phyloP scores from a whole-genome alignment of 75 land plant genomes.

The Larix kaempferi region DNA sequence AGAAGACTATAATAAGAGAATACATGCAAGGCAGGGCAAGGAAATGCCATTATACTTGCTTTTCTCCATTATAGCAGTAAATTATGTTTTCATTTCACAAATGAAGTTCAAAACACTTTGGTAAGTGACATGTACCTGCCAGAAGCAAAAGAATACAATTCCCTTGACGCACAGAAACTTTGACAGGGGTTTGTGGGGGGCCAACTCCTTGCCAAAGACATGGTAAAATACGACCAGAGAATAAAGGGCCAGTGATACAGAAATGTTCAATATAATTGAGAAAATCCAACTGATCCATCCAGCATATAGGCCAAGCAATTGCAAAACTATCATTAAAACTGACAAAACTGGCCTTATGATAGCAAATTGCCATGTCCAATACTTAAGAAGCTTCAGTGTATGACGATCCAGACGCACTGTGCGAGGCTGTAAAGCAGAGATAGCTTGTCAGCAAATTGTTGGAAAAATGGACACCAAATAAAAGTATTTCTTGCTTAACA shows the following conservation, averaged over 20 bases:
- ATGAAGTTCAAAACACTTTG: not conserved
- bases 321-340: constrained; percentile 67
- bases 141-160: constrained; percentile 98
- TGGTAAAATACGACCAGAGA: constrained; percentile 89
- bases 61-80: not conserved
- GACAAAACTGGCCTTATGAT: constrained; percentile 84
- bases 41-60: not conserved
- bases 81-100: not conserved
- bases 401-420: constrained; percentile 67
- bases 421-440: constrained; percentile 57
- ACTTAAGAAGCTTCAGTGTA: constrained; percentile 72
- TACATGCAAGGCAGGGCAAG: constrained; percentile 3
- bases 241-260: constrained; percentile 89
- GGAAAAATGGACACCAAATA: not conserved
- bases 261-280: constrained; percentile 76
- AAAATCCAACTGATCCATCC: constrained; percentile 78
- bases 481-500: not conserved
- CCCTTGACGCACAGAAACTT: constrained; percentile 98
- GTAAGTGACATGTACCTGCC: constrained; percentile 79
- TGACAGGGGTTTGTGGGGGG: constrained; percentile 89
- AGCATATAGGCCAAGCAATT: constrained; percentile 71
- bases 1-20: not conserved
- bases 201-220: constrained; percentile 87
- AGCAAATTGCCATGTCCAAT: constrained; percentile 99
- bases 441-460: not conserved